Evolutionary conservation across 306 rosid species (phyloP), one percentile per base, ranked within the genome.

Genomic region (Sicyos edulis): DNA sequence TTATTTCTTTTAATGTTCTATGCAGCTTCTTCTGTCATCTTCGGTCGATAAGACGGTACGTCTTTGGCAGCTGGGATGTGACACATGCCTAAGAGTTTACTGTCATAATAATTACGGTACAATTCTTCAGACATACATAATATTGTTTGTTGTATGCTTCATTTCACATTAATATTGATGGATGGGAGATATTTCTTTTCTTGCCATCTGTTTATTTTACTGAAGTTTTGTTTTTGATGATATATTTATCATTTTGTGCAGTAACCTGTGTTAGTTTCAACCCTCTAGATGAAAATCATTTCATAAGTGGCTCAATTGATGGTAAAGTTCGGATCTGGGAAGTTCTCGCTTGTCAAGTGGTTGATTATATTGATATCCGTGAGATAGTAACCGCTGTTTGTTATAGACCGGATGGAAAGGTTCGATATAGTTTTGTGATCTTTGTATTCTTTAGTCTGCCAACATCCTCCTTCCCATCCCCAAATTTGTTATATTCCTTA

Each of bases 281-380:
- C 74, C 97, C 96, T 10, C 65, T 83, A 80, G 87, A 92, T 74
- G 96, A 82, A 72, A 83, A 92, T 53, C 64, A 86, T 56, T 89
- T 92, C 89, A 80, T 92, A 78, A 92, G 97, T 54, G 96, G 97
- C 65, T 92, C 97, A 44, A 89, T 92, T 57, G 97, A 92, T 55
- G 97, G 97, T 67, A 92, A 92, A 84, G 97, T 92, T 77, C 96
- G 96, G 65, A 92, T 92, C 62, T 92, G 97, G 97, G 96, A 86
- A 85, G 85, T 86, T 68, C 70, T 83, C 74, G 75, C 75, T 14
- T 86, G 97, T 71, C 87, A 84, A 78, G 96, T 92, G 79, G 77
- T 83, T 73, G 97, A 88, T 80, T 92, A 86, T 78, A 89, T 88
- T 68, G 92, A 92, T 80, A 80, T 82, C 68, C 86, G 86, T 16